phyloP scores from a whole-genome alignment of 495 filamentous ascomycete genomes.

The Poronia punctata region DNA sequence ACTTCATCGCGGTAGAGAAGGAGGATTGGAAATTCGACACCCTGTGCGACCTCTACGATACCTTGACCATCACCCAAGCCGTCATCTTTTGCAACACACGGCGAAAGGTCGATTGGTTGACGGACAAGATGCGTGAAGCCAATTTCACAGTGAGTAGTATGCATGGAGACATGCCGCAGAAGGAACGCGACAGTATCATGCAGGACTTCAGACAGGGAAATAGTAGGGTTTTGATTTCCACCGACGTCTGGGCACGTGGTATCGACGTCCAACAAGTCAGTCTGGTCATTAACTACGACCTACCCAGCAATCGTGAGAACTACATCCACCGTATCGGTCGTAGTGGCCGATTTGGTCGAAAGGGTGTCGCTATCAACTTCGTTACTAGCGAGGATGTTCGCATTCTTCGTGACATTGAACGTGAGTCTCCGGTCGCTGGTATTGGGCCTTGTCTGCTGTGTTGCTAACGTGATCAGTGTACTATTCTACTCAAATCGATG shows the following conservation, averaged over 20 bases:
- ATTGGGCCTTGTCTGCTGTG: slow-evolving; percentile 6
- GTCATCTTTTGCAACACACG: slow-evolving; percentile 99
- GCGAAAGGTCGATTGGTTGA: slow-evolving; percentile 98
- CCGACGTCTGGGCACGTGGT: slow-evolving; percentile 93
- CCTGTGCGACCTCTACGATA: slow-evolving; percentile 99
- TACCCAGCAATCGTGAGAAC: slow-evolving; percentile 98
- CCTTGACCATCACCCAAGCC: slow-evolving; percentile 95
- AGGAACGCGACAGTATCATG: slow-evolving; percentile 97
- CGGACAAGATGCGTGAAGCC: slow-evolving; percentile 95
- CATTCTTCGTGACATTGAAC: slow-evolving; percentile 94
- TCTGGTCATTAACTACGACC: slow-evolving; percentile 99
- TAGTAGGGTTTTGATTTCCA: slow-evolving; percentile 95
- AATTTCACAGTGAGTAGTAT: slow-evolving; percentile 98
- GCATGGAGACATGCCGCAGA: slow-evolving; percentile 99
- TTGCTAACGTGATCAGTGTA: slow-evolving; percentile 55
- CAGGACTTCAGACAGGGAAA: slow-evolving; percentile 96
- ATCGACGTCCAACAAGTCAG: slow-evolving; percentile 99
- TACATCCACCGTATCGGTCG: slow-evolving; percentile 98
- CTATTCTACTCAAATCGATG: slow-evolving; percentile 97
- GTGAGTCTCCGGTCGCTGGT: slow-evolving; percentile 35
- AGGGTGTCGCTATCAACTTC: slow-evolving; percentile 99
- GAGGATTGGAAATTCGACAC: slow-evolving; percentile 99
- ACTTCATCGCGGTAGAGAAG: slow-evolving; percentile 98
- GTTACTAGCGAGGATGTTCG: slow-evolving; percentile 96
- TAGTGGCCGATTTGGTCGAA: slow-evolving; percentile 90